These are phyloP conservation scores for Annulohypoxylon nitens DNA, from an alignment of 495 filamentous ascomycete species.

Conservation along the genomic window DNA sequence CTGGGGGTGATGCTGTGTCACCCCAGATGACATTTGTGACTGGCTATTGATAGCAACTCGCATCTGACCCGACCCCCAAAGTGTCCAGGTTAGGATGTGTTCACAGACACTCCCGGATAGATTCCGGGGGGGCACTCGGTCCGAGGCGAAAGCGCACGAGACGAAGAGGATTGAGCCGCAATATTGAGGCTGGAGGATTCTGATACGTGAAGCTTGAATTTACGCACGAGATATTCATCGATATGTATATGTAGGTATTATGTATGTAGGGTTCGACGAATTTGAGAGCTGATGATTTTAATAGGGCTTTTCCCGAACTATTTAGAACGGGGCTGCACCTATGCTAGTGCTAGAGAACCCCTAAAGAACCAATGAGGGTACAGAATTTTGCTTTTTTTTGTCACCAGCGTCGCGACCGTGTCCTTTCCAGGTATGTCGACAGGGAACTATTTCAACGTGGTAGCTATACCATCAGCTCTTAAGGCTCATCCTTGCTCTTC, in stretches of 20 bases:
- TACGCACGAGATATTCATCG: not conserved
- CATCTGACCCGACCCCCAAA: conserved; percentile 36
- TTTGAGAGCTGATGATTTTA: conserved; percentile 9
- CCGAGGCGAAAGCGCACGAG: conserved; percentile 7
- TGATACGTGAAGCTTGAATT: not conserved
- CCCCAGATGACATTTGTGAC: conserved; percentile 34
- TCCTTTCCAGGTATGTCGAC: conserved; percentile 12
- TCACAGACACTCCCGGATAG: conserved; percentile 9
- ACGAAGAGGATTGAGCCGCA: conserved; percentile 28
- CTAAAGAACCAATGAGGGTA: conserved; percentile 17
- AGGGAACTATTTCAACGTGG: conserved; percentile 25
- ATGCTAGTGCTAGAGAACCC: not conserved
- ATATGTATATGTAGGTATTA: conserved; percentile 1
- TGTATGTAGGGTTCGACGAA: not conserved
- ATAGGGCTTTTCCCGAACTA: conserved; percentile 1
- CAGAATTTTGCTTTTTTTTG: conserved; percentile 5
- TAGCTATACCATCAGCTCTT: conserved; percentile 29
- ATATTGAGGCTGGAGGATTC: conserved; percentile 16
- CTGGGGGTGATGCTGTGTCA: conserved; percentile 37
- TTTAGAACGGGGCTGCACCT: not conserved
- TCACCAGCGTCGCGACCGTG: conserved; percentile 1
- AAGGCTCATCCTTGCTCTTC: conserved; percentile 36
- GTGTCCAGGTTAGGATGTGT: conserved; percentile 18
- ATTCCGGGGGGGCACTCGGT: conserved; percentile 21
- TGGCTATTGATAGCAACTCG: conserved; percentile 35